These are phyloP conservation scores for Quercus dentata DNA, from an alignment of 306 rosid genomes.

Conservation along the genomic window DNA sequence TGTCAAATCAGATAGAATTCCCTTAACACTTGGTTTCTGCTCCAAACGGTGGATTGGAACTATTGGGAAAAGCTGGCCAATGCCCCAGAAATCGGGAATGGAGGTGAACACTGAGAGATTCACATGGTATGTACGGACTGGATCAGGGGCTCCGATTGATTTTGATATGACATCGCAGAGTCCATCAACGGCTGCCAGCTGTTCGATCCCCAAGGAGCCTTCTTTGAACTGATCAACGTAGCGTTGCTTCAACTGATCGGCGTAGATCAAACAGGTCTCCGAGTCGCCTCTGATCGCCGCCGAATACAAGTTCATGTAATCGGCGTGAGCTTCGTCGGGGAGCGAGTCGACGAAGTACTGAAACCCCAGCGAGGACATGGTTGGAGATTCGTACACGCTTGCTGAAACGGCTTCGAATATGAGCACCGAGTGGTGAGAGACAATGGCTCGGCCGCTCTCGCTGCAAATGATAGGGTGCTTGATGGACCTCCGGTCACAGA, in stretches of 20 bases:
- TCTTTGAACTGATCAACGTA: constrained; percentile 78
- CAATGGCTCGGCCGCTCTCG: constrained; percentile 86
- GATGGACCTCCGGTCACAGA: constrained; percentile 55
- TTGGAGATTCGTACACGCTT: constrained; percentile 24
- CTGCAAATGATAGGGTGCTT: constrained; percentile 77
- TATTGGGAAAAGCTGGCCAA: constrained; percentile 76
- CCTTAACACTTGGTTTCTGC: constrained; percentile 62
- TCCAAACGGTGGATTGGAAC: constrained; percentile 86
- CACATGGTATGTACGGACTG: constrained; percentile 62
- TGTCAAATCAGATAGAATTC: constrained; percentile 76
- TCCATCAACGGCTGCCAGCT: constrained; percentile 81
- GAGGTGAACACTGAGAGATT: constrained; percentile 88
- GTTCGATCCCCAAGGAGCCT: constrained; percentile 72
- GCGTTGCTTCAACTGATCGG: constrained; percentile 67
- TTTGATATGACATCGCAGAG: constrained; percentile 65
- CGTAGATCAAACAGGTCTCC: constrained; percentile 52
- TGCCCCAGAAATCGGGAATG: constrained; percentile 82
- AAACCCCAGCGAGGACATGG: constrained; percentile 38
- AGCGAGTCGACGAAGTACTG: constrained; percentile 58
- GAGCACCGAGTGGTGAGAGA: constrained; percentile 80
- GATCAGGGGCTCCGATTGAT: constrained; percentile 58
- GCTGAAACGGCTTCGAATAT: constrained; percentile 68
- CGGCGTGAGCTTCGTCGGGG: constrained; percentile 58
- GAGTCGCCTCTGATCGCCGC: constrained; percentile 61
- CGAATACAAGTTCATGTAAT: constrained; percentile 47